Conservation (phyloP, 2,329 filamentous ascomycete species). For the Pseudogymnoascus sp. region DNA sequence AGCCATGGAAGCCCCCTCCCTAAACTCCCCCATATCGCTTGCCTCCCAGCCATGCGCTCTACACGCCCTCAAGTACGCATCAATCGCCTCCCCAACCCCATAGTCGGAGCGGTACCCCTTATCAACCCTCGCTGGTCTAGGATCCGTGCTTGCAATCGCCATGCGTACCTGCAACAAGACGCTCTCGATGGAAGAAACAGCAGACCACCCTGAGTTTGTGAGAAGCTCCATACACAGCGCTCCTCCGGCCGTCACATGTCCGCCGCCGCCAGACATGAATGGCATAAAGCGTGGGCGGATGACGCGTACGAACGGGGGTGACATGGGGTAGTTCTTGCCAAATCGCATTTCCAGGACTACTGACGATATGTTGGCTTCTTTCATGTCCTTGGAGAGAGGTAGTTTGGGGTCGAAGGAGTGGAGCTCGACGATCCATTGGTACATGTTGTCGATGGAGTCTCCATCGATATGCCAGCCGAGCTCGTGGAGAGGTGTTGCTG, state of each 20-base stretch:
- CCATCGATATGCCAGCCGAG: slow-evolving; percentile 80
- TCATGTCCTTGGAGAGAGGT: slow-evolving; percentile 70
- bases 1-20: slow-evolving; percentile 12
- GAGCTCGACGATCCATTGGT: slow-evolving; percentile 86
- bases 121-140: slow-evolving; percentile 62
- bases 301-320: slow-evolving; percentile 78
- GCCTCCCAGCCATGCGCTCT: slow-evolving; percentile 64
- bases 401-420: slow-evolving; percentile 69
- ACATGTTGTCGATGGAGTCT: slow-evolving; percentile 60
- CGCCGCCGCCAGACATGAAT: slow-evolving; percentile 68
- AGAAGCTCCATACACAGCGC: slow-evolving; percentile 79
- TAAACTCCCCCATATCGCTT: slow-evolving; percentile 48
- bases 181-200: slow-evolving; percentile 65
- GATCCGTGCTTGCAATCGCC: slow-evolving; percentile 63
- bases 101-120: slow-evolving; percentile 44
- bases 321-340: slow-evolving; percentile 64
- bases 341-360: slow-evolving; percentile 80
- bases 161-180: slow-evolving; percentile 75
- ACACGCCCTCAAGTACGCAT: slow-evolving; percentile 66
- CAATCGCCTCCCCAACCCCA: slow-evolving; percentile 59
- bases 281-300: slow-evolving; percentile 71
- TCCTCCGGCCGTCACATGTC: slow-evolving; percentile 77
- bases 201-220: slow-evolving; percentile 76
- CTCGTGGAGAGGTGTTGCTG: slow-evolving; percentile 50
- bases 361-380: slow-evolving; percentile 50